Conservation (phyloP, 1,284 basidiomycete species). For the Tilletia horrida region DNA sequence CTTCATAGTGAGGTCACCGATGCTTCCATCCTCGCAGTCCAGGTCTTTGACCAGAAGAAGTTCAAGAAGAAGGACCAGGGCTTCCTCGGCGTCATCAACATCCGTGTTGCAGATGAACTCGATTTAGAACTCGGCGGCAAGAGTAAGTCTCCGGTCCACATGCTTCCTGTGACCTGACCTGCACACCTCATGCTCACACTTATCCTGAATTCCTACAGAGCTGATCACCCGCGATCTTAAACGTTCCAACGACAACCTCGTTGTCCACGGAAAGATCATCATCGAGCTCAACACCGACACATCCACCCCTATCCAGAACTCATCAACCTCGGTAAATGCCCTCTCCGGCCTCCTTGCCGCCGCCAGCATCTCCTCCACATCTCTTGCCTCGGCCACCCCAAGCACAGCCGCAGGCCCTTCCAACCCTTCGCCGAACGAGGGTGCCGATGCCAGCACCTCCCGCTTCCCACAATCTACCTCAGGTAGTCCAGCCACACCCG, state of each 20-base stretch:
- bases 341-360: slow-evolving; percentile 29
- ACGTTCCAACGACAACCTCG: slow-evolving; percentile 54
- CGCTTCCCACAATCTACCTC: background rate
- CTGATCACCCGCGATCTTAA: slow-evolving; percentile 54
- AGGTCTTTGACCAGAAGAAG: slow-evolving; percentile 95
- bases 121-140: slow-evolving; percentile 84
- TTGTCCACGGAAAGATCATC: slow-evolving; percentile 55
- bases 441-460: background rate
- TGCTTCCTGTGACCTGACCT: background rate
- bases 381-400: slow-evolving; percentile 32
- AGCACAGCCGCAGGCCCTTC: background rate
- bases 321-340: slow-evolving; percentile 34
- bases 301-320: slow-evolving; percentile 48
- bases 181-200: slow-evolving; percentile 60
- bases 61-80: slow-evolving; percentile 93
- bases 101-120: slow-evolving; percentile 81
- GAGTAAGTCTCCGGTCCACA: slow-evolving; percentile 61
- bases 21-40: slow-evolving; percentile 83
- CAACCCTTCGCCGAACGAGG: background rate
- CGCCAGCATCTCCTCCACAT: slow-evolving; percentile 41
- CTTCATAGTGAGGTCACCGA: slow-evolving; percentile 66
- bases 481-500: background rate
- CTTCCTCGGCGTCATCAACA: slow-evolving; percentile 88
- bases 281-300: slow-evolving; percentile 55
- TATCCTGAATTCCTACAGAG: slow-evolving; percentile 24